These are phyloP conservation scores for Achaetomium macrosporum DNA, from an alignment of 2,329 filamentous ascomycete species.

Conservation along the genomic window DNA sequence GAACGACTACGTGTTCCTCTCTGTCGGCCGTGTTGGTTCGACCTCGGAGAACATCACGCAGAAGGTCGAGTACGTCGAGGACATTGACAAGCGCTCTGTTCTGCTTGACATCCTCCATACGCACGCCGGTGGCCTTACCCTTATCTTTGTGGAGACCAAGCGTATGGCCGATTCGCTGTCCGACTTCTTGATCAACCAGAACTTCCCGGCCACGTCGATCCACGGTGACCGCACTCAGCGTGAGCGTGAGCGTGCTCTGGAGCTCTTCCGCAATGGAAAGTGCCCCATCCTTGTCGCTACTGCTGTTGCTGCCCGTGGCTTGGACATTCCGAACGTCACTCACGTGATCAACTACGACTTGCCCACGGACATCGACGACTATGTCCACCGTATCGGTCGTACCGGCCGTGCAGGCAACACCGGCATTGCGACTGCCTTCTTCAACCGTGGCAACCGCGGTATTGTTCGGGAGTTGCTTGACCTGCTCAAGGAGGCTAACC, in stretches of 20 bases:
- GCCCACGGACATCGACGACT: constrained; percentile 98
- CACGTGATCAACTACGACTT: constrained; percentile 99
- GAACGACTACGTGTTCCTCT: constrained; percentile 98
- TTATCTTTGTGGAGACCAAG: constrained; percentile 99
- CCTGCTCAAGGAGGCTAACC: constrained; percentile 97
- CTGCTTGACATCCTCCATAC: constrained; percentile 96
- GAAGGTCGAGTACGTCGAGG: constrained; percentile 95
- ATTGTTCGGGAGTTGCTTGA: constrained; percentile 95
- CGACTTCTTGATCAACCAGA: constrained; percentile 98
- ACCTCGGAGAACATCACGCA: constrained; percentile 99
- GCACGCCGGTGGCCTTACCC: constrained; percentile 78
- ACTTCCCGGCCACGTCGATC: constrained; percentile 96
- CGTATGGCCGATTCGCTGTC: constrained; percentile 97
- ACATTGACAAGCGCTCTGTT: constrained; percentile 94
- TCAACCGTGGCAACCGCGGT: constrained; percentile 98
- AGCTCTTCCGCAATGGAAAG: constrained; percentile 93
- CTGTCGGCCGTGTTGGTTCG: constrained; percentile 95
- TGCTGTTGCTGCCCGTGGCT: constrained; percentile 83
- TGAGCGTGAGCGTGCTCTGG: constrained; percentile 94
- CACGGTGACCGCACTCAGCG: constrained; percentile 98
- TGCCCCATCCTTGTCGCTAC: constrained; percentile 97
- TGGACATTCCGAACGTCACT: constrained; percentile 93
- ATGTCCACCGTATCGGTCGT: constrained; percentile 99
- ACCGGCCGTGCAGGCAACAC: constrained; percentile 99
- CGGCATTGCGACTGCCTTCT: constrained; percentile 96